phyloP scores from a whole-genome alignment of 129 eudicot species.

The Chrysanthemum seticuspe region DNA sequence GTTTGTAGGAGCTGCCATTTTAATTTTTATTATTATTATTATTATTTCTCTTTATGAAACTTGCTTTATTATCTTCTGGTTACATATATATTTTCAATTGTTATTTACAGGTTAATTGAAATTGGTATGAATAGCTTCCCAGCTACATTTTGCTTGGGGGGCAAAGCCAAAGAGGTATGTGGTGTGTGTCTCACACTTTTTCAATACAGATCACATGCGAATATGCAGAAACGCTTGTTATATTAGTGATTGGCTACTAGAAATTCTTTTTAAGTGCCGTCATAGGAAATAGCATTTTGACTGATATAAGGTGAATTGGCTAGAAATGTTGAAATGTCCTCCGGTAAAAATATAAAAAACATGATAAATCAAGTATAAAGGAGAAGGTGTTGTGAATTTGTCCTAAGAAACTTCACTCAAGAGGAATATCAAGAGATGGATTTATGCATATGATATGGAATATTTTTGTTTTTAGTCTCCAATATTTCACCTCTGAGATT shows the following conservation, averaged over 20 bases:
- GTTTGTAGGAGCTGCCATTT: constrained; percentile 31
- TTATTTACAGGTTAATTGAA: constrained; percentile 63
- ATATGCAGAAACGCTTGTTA: not conserved
- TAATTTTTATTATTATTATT: not conserved
- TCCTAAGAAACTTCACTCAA: not conserved
- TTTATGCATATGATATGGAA: not conserved
- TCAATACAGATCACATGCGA: not conserved
- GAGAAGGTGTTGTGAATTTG: not conserved
- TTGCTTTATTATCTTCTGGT: not conserved
- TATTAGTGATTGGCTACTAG: not conserved
- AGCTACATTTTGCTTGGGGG: constrained; percentile 66
- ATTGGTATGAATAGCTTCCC: constrained; percentile 82
- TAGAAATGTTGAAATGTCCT: not conserved
- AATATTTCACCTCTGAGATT: not conserved
- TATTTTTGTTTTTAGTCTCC: not conserved
- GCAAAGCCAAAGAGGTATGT: constrained; percentile 78
- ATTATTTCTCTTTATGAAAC: not conserved
- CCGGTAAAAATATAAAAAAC: not conserved
- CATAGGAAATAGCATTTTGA: not conserved
- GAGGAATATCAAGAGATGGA: not conserved
- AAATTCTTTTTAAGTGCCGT: not conserved
- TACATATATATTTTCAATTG: not conserved
- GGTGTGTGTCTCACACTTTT: constrained; percentile 5
- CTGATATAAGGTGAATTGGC: not conserved
- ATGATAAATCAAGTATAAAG: not conserved